A percentile compares a stretch with the other conserved stretches of the same genome.
Conservation (phyloP, 176 grass and related monocot genomes). For the Oryza coarctata region DNA sequence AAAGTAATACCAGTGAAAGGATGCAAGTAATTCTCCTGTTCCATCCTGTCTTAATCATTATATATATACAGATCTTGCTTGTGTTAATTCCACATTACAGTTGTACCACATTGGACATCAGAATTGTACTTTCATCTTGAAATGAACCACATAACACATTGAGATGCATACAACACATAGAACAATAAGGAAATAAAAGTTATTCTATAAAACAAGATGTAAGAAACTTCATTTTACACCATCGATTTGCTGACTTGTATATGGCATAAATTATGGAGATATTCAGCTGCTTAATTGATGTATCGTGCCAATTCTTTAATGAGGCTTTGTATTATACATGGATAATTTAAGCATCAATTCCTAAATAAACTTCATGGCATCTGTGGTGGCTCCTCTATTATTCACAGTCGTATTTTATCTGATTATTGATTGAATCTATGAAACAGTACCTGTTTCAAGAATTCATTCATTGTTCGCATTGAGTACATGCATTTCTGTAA, state of each 20-base stretch:
- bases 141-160: background rate
- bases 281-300: background rate
- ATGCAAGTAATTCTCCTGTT: slow-evolving; percentile 75
- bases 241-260: background rate
- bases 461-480: background rate
- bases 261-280: slow-evolving; percentile 11
- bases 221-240: background rate
- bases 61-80: background rate
- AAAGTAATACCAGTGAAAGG: slow-evolving; percentile 79
- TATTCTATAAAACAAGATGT: background rate
- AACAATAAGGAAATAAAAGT: background rate
- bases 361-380: background rate
- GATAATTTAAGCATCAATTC: background rate
- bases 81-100: background rate
- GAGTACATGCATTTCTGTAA: slow-evolving; percentile 1
- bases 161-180: background rate
- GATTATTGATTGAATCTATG: background rate
- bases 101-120: background rate
- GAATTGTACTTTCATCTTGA: background rate
- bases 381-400: background rate
- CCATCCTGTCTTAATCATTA: slow-evolving; percentile 6
- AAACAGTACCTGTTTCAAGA: background rate
- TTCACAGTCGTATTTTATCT: background rate
- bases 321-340: background rate
- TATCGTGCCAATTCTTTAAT: background rate